phyloP scores from a whole-genome alignment of 2,329 filamentous ascomycete species.

The Fusarium sp. region DNA sequence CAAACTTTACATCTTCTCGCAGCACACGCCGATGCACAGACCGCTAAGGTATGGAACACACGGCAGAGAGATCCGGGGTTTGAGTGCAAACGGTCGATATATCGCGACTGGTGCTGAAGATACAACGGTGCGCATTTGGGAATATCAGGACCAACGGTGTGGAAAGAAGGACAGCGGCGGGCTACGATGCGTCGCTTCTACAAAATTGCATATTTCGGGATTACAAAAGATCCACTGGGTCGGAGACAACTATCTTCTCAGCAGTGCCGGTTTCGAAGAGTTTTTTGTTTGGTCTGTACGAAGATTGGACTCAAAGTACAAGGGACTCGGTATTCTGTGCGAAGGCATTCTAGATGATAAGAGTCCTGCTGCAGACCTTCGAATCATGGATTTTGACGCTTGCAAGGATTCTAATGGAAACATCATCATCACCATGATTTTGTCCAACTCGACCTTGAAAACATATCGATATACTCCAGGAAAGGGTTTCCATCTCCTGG shows the following conservation, averaged over 20 bases:
- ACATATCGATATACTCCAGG: conserved; percentile 63
- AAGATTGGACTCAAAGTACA: conserved; percentile 62
- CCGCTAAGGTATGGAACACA: conserved; percentile 79
- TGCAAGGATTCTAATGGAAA: conserved; percentile 38
- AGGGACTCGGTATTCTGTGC: conserved; percentile 66
- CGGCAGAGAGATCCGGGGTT: conserved; percentile 81
- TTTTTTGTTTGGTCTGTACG: conserved; percentile 85
- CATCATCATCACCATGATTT: conserved; percentile 76
- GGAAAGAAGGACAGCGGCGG: conserved; percentile 22
- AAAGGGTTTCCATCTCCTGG: conserved; percentile 62
- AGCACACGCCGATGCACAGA: conserved; percentile 54
- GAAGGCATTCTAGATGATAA: conserved; percentile 67
- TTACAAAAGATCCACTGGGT: conserved; percentile 86
- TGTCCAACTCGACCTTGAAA: conserved; percentile 86
- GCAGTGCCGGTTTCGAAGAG: conserved; percentile 88
- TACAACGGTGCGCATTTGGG: conserved; percentile 79
- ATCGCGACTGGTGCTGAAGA: conserved; percentile 80
- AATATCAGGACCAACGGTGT: conserved; percentile 51
- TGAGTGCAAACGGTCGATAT: conserved; percentile 57
- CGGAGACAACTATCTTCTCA: conserved; percentile 79
- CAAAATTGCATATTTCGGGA: conserved; percentile 85
- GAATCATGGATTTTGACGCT: conserved; percentile 84
- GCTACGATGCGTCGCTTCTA: conserved; percentile 68
- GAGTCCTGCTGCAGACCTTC: conserved; percentile 71
- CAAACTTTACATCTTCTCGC: conserved; percentile 61